Conservation (phyloP, 805 yeast genomes). For the Ogataea glucozyma region DNA sequence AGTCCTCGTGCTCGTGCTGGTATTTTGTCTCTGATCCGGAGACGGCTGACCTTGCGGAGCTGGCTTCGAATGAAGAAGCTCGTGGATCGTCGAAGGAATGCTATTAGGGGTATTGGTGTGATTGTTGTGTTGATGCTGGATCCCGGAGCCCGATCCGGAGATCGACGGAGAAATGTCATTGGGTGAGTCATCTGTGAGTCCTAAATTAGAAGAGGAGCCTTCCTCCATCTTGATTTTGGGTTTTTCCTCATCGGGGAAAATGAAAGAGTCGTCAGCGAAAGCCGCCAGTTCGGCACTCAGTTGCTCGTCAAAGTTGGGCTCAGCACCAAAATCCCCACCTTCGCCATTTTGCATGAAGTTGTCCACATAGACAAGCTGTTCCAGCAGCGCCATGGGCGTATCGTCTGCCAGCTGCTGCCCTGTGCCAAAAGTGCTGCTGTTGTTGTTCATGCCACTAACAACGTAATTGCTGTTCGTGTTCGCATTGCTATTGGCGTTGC, state of each 20-base stretch:
- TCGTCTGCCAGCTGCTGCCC: slow-evolving; percentile 27
- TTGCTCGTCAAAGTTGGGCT: slow-evolving; percentile 51
- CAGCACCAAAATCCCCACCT: slow-evolving; percentile 35
- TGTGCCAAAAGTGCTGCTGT: no score
- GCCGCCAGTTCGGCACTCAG: slow-evolving; percentile 70
- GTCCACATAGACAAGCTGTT: slow-evolving; percentile 79
- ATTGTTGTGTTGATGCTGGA: no score
- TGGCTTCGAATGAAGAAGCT: slow-evolving; percentile 17
- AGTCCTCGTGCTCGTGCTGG: no score
- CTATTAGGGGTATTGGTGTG: no score
- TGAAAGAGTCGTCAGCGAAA: slow-evolving; percentile 78
- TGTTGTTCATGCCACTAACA: not conserved
- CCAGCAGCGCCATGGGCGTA: slow-evolving; percentile 53
- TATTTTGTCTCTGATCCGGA: no score
- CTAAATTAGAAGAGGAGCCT: slow-evolving; percentile 12
- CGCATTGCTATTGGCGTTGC: not conserved
- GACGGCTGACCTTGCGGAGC: slow-evolving; percentile 36
- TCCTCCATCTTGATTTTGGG: slow-evolving; percentile 40
- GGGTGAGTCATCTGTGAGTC: slow-evolving; percentile 8
- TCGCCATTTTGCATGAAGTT: slow-evolving; percentile 60
- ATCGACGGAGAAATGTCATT: no score
- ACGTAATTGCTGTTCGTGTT: slow-evolving; percentile 1
- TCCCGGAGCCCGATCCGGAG: no score
- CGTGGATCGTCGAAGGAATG: slow-evolving; percentile 37
- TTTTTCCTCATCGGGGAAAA: slow-evolving; percentile 82